A percentile compares a stretch with the other conserved stretches of the same genome.
Conservation (phyloP, 345 rosid species). For the Noccaea caerulescens region DNA sequence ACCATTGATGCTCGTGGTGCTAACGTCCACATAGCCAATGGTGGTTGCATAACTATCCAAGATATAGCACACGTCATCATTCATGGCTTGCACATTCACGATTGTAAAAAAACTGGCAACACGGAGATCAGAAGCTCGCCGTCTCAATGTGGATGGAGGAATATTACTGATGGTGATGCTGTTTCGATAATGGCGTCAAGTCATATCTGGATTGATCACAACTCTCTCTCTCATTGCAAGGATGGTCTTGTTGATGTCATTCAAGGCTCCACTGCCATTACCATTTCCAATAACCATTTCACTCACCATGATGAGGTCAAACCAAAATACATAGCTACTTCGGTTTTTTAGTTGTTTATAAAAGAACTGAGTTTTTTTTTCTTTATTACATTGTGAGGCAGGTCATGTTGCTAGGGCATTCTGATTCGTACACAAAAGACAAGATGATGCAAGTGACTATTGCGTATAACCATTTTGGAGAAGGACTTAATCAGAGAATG, state of each 20-base stretch:
- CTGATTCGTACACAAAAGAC: slow-evolving; percentile 73
- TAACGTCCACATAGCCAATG: slow-evolving; percentile 55
- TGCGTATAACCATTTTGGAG: slow-evolving; percentile 53
- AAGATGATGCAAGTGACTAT: slow-evolving; percentile 87
- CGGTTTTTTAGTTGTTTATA: not conserved
- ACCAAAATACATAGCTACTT: slow-evolving; percentile 44
- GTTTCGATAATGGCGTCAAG: slow-evolving; percentile 81
- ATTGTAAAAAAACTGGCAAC: slow-evolving; percentile 78
- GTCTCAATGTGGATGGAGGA: slow-evolving; percentile 67
- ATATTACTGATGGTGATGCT: slow-evolving; percentile 81
- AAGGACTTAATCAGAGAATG: slow-evolving; percentile 87
- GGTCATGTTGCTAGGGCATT: slow-evolving; percentile 86
- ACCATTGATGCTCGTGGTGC: slow-evolving; percentile 59
- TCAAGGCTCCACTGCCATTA: slow-evolving; percentile 50
- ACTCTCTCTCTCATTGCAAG: slow-evolving; percentile 74
- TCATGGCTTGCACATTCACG: slow-evolving; percentile 82
- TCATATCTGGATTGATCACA: slow-evolving; percentile 87
- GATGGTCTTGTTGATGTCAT: slow-evolving; percentile 91
- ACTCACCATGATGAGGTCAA: slow-evolving; percentile 33
- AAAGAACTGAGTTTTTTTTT: not conserved
- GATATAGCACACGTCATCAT: slow-evolving; percentile 70
- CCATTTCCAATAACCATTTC: slow-evolving; percentile 79
- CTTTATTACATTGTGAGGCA: slow-evolving; percentile 23
- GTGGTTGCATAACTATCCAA: slow-evolving; percentile 61
- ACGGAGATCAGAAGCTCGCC: slow-evolving; percentile 74